Conservation (phyloP, 2,329 filamentous ascomycete species). For the Colletotrichum sublineola region DNA sequence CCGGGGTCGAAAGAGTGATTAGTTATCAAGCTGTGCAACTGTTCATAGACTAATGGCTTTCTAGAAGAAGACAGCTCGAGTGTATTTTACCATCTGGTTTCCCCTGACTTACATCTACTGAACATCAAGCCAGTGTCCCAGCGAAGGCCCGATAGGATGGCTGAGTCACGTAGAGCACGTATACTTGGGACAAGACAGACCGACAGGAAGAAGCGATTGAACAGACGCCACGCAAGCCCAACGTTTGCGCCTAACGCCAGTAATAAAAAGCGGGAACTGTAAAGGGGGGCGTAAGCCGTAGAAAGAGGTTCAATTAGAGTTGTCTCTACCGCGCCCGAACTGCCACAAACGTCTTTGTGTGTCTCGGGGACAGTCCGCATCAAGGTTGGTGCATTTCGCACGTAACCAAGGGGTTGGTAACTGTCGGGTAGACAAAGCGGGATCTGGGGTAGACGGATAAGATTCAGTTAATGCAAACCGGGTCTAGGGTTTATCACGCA, state of each 20-base stretch:
- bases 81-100: neutral
- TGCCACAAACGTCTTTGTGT: neutral
- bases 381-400: neutral
- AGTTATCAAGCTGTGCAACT: neutral
- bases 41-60: neutral
- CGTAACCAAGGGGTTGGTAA: neutral
- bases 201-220: neutral
- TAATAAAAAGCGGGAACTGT: neutral
- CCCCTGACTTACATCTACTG: neutral
- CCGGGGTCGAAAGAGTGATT: neutral
- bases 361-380: neutral
- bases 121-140: neutral
- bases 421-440: neutral
- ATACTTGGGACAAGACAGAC: neutral
- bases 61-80: neutral
- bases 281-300: neutral
- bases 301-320: neutral
- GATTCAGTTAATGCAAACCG: neutral
- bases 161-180: neutral
- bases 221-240: neutral
- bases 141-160: neutral
- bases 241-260: neutral
- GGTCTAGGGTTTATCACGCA: neutral
- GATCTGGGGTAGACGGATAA: neutral
- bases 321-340: neutral